Evolutionary conservation across 257 asterid genomes (phyloP).

Genomic region (Salvia rosmarinus): DNA sequence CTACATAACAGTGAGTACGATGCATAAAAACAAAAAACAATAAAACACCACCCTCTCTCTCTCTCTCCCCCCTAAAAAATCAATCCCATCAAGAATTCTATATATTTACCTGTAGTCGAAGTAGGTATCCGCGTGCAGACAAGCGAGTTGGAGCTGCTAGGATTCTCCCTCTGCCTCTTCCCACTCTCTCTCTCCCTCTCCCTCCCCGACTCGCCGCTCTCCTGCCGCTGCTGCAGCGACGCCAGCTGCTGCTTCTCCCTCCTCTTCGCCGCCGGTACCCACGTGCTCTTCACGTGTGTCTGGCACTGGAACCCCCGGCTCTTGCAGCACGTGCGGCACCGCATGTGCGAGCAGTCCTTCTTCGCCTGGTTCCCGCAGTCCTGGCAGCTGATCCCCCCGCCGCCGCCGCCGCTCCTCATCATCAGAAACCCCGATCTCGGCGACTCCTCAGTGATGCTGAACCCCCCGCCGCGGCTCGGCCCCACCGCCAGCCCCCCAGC

Average conservation of each 20-base stretch:
- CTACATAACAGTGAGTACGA: conserved; percentile 20
- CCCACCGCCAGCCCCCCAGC: conserved; percentile 64
- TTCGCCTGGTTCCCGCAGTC: conserved; percentile 93
- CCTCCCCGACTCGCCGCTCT: not conserved
- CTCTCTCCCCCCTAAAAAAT: no score
- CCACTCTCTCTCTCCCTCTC: conserved; percentile 32
- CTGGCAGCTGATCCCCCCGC: conserved; percentile 81
- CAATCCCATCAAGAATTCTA: not conserved
- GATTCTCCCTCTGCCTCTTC: conserved; percentile 52
- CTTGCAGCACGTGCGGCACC: conserved; percentile 92
- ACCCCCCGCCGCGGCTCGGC: conserved; percentile 47
- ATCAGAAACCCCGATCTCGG: conserved; percentile 59
- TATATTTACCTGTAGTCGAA: conserved; percentile 31
- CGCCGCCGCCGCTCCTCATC: conserved; percentile 62
- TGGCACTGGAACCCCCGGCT: conserved; percentile 80
- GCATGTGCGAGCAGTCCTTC: conserved; percentile 81
- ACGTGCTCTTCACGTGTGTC: conserved; percentile 85
- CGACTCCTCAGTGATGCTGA: conserved; percentile 47
- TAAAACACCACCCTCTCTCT: no score
- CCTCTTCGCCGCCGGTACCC: conserved; percentile 90
- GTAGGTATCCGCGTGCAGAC: conserved; percentile 63
- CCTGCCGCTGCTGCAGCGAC: conserved; percentile 40
- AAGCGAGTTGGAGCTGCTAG: conserved; percentile 51
- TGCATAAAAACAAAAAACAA: conserved; percentile 13
- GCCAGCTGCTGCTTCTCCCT: conserved; percentile 65